These are phyloP conservation scores for Hansenula lynferdii DNA, from an alignment of 1,139 yeast genomes.

Conservation along the genomic window DNA sequence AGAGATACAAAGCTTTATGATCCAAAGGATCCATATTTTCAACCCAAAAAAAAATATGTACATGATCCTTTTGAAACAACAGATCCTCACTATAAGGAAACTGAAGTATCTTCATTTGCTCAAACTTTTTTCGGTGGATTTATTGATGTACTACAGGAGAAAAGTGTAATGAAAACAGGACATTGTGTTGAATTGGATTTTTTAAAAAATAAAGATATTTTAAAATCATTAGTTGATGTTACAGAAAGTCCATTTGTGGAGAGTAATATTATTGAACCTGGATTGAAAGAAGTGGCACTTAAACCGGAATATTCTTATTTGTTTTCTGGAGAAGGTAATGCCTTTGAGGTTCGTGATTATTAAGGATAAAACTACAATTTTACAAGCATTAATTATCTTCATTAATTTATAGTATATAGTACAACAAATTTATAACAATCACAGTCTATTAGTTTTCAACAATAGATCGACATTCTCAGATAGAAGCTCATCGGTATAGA, in stretches of 20 bases:
- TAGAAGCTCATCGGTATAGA: constrained; percentile 63
- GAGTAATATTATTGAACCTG: background rate
- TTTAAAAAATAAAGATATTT: too few relatives aligned
- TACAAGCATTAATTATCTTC: background rate
- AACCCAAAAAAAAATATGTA: background rate
- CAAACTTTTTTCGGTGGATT: background rate
- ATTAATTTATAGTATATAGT: background rate
- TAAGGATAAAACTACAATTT: too few relatives aligned
- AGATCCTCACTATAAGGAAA: background rate
- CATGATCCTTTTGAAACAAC: background rate
- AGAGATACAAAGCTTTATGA: background rate
- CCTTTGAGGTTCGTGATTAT: background rate
- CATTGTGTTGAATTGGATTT: too few relatives aligned
- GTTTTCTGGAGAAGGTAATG: background rate
- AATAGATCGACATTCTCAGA: constrained; percentile 74
- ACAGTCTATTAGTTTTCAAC: constrained; percentile 36
- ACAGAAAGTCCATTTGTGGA: constrained; percentile 1
- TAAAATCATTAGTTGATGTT: background rate
- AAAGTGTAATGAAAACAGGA: too few relatives aligned
- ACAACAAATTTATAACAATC: background rate
- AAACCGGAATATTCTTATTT: background rate
- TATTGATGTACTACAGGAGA: too few relatives aligned
- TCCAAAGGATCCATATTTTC: background rate
- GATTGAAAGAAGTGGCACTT: too few relatives aligned
- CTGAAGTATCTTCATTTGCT: background rate